These are phyloP conservation scores for Candida corydali DNA, from an alignment of 805 yeast genomes.

Conservation along the genomic window DNA sequence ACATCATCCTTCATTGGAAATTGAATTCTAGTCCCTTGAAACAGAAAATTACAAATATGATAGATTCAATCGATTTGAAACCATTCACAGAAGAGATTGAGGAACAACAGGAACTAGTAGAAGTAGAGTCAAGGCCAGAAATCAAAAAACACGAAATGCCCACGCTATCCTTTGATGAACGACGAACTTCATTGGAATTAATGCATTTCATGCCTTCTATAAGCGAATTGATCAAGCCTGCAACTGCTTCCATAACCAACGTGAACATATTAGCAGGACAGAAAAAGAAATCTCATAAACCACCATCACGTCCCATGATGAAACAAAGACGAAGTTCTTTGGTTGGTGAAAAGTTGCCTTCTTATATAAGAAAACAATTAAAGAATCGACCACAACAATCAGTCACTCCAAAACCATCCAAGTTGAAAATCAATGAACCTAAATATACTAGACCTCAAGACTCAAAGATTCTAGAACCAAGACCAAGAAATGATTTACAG, in stretches of 20 bases:
- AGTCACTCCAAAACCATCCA: constrained; percentile 7
- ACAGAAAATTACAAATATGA: constrained; percentile 11
- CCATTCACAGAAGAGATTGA: constrained; percentile 4
- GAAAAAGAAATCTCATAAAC: neutral
- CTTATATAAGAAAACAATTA: constrained; percentile 24
- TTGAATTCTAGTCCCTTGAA: constrained; percentile 7
- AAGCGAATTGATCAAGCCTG: constrained; percentile 21
- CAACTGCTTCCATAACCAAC: constrained; percentile 25
- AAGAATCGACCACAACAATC: constrained; percentile 1
- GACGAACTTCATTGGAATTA: constrained; percentile 26
- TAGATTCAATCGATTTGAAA: constrained; percentile 6
- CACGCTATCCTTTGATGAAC: constrained; percentile 15
- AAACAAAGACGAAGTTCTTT: constrained; percentile 25
- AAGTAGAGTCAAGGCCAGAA: neutral
- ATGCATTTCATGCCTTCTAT: constrained; percentile 17
- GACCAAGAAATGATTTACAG: constrained; percentile 6
- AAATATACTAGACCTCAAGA: neutral
- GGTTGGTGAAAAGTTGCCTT: constrained; percentile 34
- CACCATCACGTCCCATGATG: constrained; percentile 1
- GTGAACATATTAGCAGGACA: constrained; percentile 30
- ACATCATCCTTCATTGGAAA: constrained; percentile 6
- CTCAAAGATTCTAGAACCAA: neutral
- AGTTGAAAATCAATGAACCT: constrained; percentile 1
- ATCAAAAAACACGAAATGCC: constrained; percentile 13
- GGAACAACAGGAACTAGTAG: neutral